Evolutionary conservation across 164 flowering plant genomes (phyloP).

Genomic region (Vitis riparia): DNA sequence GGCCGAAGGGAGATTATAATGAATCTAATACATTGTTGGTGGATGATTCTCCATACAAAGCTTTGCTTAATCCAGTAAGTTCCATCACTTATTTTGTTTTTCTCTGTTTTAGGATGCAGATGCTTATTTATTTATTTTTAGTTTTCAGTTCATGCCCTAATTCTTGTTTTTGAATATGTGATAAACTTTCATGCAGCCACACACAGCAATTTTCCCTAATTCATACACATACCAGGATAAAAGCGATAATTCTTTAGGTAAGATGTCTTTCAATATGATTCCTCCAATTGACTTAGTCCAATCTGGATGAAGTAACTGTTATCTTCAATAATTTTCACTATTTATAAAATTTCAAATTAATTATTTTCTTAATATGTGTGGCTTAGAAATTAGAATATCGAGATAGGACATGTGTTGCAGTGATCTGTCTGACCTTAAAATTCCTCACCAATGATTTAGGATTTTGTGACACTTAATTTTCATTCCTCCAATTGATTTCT

Average conservation of each 20-base stretch:
- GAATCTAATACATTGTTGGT: slow-evolving; percentile 80
- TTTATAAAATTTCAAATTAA: no score
- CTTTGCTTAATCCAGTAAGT: slow-evolving; percentile 84
- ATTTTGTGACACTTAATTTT: no score
- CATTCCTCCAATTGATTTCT: no score
- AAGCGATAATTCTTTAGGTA: slow-evolving; percentile 72
- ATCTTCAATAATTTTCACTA: no score
- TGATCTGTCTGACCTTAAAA: no score
- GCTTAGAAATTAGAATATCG: no score
- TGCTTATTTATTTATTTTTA: not conserved
- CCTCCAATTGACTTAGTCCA: no score
- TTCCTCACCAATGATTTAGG: no score
- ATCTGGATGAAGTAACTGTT: no score
- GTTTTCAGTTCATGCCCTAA: not conserved
- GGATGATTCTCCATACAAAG: slow-evolving; percentile 95
- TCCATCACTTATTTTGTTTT: not conserved
- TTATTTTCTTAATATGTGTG: no score
- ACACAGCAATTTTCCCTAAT: slow-evolving; percentile 78
- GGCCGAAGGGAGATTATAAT: slow-evolving; percentile 66
- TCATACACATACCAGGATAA: slow-evolving; percentile 45
- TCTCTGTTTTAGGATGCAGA: not conserved
- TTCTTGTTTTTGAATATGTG: not conserved
- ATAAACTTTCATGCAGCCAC: slow-evolving; percentile 32
- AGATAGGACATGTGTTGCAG: no score
- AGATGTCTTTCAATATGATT: slow-evolving; percentile 10